Evolutionary conservation across 2,329 filamentous ascomycete genomes (phyloP), one percentile per base, ranked within the genome.

Genomic region (Pestalotiopsis sp.): DNA sequence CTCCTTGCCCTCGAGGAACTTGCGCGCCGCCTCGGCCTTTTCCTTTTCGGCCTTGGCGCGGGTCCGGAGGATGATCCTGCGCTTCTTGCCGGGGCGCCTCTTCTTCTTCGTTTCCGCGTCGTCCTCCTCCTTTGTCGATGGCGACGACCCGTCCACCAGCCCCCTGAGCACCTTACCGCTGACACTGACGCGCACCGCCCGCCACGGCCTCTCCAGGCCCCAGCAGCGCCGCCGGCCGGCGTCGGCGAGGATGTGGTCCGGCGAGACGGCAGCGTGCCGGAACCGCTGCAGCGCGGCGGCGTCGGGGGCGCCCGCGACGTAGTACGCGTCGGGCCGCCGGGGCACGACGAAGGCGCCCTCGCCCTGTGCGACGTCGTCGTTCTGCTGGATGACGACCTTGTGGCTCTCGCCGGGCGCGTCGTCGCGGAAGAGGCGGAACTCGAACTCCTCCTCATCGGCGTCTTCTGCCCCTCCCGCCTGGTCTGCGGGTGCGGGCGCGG

Each of bases 151-250:
- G 52, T 57, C 31, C 72, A 4, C 14, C 0, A n/a, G 9, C 11
- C 14, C 17, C 66, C 76, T 79, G n/a, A n/a, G 6, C 11, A 14
- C 17, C 66, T 77, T 79, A 17, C 76, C 76, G n/a, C 74, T 77
- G n/a, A 81, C 73, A 1, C 73, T 77, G 39, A 88, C 79, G 38
- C 78, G 80, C 3, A 79, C 83, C 14, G 90, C 87, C 67, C 84
- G 83, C 89, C 89, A 91, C 1, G 88, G 88, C 72, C 87, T 81
- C 76, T 90, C 88, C 57, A 88, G 76, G 0, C 88, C 89, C 88
- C 88, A 90, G 31, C 31, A 36, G 6, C 81, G 81, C 66, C 83
- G 80, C 72, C 75, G 78, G 60, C 73, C 74, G n/a, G 84, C 83
- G 69, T 81, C 78, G 25, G 74, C 74, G 2, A 86, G 65, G 14